These are phyloP conservation scores for Elsinoe fawcettii DNA, from an alignment of 2,329 filamentous ascomycete species.

Conservation along the genomic window DNA sequence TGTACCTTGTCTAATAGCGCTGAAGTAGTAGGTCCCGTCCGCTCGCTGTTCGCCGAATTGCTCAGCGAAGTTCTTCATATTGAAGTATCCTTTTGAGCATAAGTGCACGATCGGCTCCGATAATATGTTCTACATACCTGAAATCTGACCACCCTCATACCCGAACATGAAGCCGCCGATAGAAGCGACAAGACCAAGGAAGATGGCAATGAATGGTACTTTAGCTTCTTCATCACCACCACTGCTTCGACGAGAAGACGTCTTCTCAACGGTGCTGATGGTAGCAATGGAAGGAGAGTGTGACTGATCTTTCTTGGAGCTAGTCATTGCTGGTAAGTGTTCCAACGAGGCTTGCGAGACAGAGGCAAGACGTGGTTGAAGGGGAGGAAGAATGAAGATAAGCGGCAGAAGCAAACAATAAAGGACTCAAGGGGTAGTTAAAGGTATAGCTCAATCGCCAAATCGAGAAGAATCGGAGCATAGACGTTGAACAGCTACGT, in stretches of 20 bases:
- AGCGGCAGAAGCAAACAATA: background rate
- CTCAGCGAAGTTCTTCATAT: conserved; percentile 45
- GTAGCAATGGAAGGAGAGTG: conserved; percentile 12
- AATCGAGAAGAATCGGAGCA: background rate
- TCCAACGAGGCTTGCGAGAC: background rate
- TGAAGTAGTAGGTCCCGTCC: conserved; percentile 33
- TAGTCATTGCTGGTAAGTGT: background rate
- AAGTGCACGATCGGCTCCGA: background rate
- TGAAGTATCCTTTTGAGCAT: conserved; percentile 30
- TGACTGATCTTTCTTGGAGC: background rate
- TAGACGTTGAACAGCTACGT: no score
- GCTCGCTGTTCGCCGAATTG: conserved; percentile 46
- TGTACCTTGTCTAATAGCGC: conserved; percentile 29
- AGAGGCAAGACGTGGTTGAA: background rate
- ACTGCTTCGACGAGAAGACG: conserved; percentile 19
- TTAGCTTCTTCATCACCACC: conserved; percentile 20
- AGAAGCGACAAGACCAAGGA: conserved; percentile 51
- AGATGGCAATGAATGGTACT: conserved; percentile 32
- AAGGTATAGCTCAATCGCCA: background rate
- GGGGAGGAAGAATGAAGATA: background rate
- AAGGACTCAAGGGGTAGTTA: background rate
- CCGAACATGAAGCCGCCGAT: conserved; percentile 57
- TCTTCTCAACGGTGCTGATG: conserved; percentile 27
- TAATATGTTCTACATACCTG: conserved; percentile 23
- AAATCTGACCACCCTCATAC: conserved; percentile 56